phyloP scores from a whole-genome alignment of 164 flowering plant genomes.

The Tetracentron sinense region DNA sequence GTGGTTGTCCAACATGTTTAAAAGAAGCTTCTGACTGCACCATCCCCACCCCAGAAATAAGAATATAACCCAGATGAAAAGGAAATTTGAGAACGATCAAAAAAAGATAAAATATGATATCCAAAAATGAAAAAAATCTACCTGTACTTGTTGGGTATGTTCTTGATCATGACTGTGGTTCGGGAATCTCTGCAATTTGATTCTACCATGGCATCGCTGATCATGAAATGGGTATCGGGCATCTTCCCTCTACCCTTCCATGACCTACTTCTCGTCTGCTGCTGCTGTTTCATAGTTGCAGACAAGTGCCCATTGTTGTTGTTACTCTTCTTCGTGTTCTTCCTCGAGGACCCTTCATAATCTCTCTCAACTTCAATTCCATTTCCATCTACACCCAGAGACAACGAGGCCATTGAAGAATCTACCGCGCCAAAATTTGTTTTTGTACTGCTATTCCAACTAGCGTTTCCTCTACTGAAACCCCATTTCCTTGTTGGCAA shows the following conservation, averaged over 20 bases:
- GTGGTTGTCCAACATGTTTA: slow-evolving; percentile 93
- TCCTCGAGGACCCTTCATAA: slow-evolving; percentile 3
- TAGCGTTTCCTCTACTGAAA: not conserved
- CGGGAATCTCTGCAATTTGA: slow-evolving; percentile 54
- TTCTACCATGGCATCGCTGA: no score
- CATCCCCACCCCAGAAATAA: slow-evolving; percentile 3
- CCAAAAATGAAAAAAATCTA: slow-evolving; percentile 15
- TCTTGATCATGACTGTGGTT: slow-evolving; percentile 95
- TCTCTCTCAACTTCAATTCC: not conserved
- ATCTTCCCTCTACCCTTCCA: slow-evolving; percentile 37
- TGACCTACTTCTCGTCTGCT: slow-evolving; percentile 13
- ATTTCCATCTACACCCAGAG: no score
- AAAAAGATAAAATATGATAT: not conserved
- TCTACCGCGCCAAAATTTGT: not conserved
- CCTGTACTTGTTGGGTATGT: slow-evolving; percentile 99
- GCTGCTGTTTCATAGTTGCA: not conserved
- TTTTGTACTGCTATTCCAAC: not conserved
- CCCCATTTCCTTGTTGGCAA: slow-evolving; percentile 11
- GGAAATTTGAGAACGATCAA: no score
- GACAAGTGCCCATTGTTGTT: slow-evolving; percentile 7
- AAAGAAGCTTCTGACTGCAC: slow-evolving; percentile 78
- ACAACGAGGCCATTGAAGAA: no score
- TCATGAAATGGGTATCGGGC: slow-evolving; percentile 44
- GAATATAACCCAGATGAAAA: not conserved
- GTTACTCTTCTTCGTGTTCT: slow-evolving; percentile 7